These are phyloP conservation scores for Capsella bursapastoris DNA, from an alignment of 345 rosid genomes.

Conservation along the genomic window DNA sequence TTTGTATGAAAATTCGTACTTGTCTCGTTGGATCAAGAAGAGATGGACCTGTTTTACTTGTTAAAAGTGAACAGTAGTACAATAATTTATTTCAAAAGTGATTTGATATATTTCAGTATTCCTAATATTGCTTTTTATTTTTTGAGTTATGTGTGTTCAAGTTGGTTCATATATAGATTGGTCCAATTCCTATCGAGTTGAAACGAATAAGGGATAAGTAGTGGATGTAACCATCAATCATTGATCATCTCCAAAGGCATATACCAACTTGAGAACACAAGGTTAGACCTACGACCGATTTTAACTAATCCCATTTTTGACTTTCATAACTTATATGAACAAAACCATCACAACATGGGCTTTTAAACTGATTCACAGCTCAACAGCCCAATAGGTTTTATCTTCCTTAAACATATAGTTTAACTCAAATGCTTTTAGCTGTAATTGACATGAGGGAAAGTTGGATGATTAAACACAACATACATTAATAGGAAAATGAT, in stretches of 20 bases:
- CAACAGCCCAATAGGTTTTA: too few relatives aligned
- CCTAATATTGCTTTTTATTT: background rate
- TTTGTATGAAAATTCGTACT: conserved; percentile 9
- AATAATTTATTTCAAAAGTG: background rate
- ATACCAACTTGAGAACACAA: conserved; percentile 30
- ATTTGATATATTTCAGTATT: conserved; percentile 10
- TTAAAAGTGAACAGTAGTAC: background rate
- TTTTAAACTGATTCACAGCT: too few relatives aligned
- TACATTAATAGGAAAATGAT: background rate
- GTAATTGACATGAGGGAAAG: background rate
- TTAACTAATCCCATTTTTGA: background rate
- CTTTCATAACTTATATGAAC: background rate
- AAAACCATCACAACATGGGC: too few relatives aligned
- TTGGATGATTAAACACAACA: background rate
- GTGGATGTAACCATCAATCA: conserved; percentile 35
- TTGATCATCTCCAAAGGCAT: conserved; percentile 21
- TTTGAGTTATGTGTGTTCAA: conserved; percentile 17
- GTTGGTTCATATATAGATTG: conserved; percentile 35
- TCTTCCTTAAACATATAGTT: too few relatives aligned
- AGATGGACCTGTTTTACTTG: background rate
- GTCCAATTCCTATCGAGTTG: conserved; percentile 36
- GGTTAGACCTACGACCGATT: conserved; percentile 25
- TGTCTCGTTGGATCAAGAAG: conserved; percentile 10
- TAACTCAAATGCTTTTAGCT: background rate
- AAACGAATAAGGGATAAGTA: conserved; percentile 32